A percentile compares a stretch with the other conserved stretches of the same genome.
Conservation (phyloP, 2,329 filamentous ascomycete species). For the Chrysosporium keratinophilum region DNA sequence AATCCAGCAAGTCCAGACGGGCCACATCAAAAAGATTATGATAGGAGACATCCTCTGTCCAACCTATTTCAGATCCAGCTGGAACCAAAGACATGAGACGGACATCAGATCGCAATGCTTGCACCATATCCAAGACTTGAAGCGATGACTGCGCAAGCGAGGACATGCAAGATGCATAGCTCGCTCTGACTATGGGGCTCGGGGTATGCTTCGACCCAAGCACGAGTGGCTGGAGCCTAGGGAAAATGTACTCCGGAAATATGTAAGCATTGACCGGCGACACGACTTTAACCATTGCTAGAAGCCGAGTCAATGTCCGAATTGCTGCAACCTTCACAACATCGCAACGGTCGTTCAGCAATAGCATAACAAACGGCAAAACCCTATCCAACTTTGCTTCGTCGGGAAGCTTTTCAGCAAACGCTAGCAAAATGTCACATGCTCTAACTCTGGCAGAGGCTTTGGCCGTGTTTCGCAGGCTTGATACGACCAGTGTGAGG, state of each 20-base stretch:
- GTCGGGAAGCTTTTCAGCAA: slow-evolving; percentile 82
- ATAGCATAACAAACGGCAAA: slow-evolving; percentile 73
- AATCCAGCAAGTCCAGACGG: slow-evolving; percentile 67
- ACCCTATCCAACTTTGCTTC: slow-evolving; percentile 93
- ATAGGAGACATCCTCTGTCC: slow-evolving; percentile 57
- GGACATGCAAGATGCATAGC: slow-evolving; percentile 85
- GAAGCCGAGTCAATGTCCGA: slow-evolving; percentile 74
- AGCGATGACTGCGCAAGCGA: slow-evolving; percentile 77
- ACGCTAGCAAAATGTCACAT: slow-evolving; percentile 83
- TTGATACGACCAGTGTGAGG: slow-evolving; percentile 76
- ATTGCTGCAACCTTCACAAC: slow-evolving; percentile 77
- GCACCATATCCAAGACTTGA: slow-evolving; percentile 80
- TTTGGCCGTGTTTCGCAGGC: slow-evolving; percentile 77
- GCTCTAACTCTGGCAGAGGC: slow-evolving; percentile 78
- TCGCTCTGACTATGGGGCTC: slow-evolving; percentile 66
- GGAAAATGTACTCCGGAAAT: slow-evolving; percentile 58
- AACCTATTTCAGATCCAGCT: slow-evolving; percentile 61
- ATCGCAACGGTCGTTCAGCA: slow-evolving; percentile 73
- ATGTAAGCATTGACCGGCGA: slow-evolving; percentile 61
- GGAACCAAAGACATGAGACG: slow-evolving; percentile 67
- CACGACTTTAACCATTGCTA: slow-evolving; percentile 78
- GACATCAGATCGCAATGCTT: slow-evolving; percentile 73
- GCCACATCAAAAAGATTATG: slow-evolving; percentile 80
- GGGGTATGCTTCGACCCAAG: slow-evolving; percentile 45
- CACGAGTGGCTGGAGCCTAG: slow-evolving; percentile 49